Percentiles rank a stretch among this genome's conserved stretches.
Evolutionary conservation across 352 stramenopile species (phyloP).

Genomic region (Pythium diclinum): DNA sequence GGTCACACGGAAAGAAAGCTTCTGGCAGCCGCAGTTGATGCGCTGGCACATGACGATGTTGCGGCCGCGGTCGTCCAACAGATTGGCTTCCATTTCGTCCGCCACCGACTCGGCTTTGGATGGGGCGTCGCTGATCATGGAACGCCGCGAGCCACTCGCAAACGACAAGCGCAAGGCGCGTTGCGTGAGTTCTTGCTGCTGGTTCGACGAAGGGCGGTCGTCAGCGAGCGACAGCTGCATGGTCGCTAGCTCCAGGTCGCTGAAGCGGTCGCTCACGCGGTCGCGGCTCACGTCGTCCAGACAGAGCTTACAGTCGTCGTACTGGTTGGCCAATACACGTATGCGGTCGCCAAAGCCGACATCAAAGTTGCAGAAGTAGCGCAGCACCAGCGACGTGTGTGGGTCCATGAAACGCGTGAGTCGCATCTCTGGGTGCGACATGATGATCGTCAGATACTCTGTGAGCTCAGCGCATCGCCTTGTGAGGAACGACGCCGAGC

Average conservation of each 20-base stretch:
- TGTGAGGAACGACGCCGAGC: slow-evolving; percentile 51
- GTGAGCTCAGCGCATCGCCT: slow-evolving; percentile 66
- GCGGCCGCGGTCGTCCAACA: slow-evolving; percentile 63
- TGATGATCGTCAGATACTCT: slow-evolving; percentile 45
- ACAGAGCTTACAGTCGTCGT: slow-evolving; percentile 50
- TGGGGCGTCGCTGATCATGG: slow-evolving; percentile 11
- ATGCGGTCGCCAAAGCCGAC: slow-evolving; percentile 44
- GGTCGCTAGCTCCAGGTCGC: background rate
- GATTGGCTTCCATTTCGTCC: slow-evolving; percentile 64
- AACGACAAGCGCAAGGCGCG: background rate
- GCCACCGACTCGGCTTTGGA: slow-evolving; percentile 24
- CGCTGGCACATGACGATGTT: slow-evolving; percentile 68
- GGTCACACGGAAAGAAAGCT: slow-evolving; percentile 52
- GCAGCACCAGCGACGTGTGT: slow-evolving; percentile 61
- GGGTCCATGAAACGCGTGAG: slow-evolving; percentile 74
- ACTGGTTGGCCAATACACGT: slow-evolving; percentile 38
- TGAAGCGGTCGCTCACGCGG: slow-evolving; percentile 1
- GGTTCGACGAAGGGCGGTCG: background rate
- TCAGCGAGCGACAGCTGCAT: background rate
- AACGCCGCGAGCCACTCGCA: background rate
- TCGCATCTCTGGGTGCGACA: slow-evolving; percentile 43
- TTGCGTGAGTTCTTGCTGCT: slow-evolving; percentile 19
- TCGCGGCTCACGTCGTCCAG: slow-evolving; percentile 41
- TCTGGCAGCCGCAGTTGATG: slow-evolving; percentile 72
- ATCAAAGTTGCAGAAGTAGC: slow-evolving; percentile 85